phyloP scores from a whole-genome alignment of 805 yeast genomes.

The Nakazawaea wyomingensis region DNA sequence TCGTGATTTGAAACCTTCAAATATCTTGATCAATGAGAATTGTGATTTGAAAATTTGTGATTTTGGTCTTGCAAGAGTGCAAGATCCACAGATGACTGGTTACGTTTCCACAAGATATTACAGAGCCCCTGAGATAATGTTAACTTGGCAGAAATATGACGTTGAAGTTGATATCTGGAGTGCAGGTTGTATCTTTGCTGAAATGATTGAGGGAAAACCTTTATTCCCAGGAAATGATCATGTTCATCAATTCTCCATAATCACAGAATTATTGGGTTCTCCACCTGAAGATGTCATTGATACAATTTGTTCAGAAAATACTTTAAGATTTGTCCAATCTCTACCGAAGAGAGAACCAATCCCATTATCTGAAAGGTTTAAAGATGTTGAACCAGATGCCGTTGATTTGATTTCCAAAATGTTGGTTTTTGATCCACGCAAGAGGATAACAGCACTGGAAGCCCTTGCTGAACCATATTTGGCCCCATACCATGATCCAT shows the following conservation, averaged over 20 bases:
- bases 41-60: slow-evolving; percentile 96
- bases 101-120: slow-evolving; percentile 94
- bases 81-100: slow-evolving; percentile 99
- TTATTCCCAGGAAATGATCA: slow-evolving; percentile 97
- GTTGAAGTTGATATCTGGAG: slow-evolving; percentile 98
- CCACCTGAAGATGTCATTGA: slow-evolving; percentile 96
- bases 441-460: slow-evolving; percentile 88
- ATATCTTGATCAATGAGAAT: slow-evolving; percentile 87
- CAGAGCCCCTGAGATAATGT: slow-evolving; percentile 97
- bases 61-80: slow-evolving; percentile 93
- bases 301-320: slow-evolving; percentile 93
- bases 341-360: slow-evolving; percentile 92
- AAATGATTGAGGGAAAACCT: slow-evolving; percentile 96
- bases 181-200: slow-evolving; percentile 95
- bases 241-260: slow-evolving; percentile 95
- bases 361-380: slow-evolving; percentile 78
- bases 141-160: slow-evolving; percentile 97
- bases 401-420: slow-evolving; percentile 82
- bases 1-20: slow-evolving; percentile 93
- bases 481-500: slow-evolving; percentile 94
- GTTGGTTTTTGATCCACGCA: slow-evolving; percentile 93
- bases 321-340: slow-evolving; percentile 88
- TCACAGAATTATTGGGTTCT: slow-evolving; percentile 87
- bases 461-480: slow-evolving; percentile 87
- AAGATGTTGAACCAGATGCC: slow-evolving; percentile 76